Conservation (phyloP, 208 protist species). For the Trichomonas vaginalis region DNA sequence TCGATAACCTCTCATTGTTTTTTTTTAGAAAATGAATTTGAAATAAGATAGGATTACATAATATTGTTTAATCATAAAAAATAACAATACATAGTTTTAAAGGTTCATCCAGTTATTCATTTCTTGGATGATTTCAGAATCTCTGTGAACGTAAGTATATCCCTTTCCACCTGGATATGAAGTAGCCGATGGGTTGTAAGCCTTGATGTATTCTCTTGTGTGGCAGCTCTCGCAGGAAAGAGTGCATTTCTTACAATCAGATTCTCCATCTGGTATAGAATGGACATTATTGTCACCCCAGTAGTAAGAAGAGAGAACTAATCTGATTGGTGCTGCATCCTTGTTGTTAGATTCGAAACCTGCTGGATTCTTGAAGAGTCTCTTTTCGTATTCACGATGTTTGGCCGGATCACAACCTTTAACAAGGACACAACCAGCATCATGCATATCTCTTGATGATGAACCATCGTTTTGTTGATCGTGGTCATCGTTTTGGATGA, state of each 20-base stretch:
- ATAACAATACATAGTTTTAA: too few relatives aligned
- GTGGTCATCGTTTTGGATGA: constrained; percentile 50
- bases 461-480: constrained; percentile 45
- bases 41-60: too few relatives aligned
- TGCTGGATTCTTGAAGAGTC: constrained; percentile 39
- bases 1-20: too few relatives aligned
- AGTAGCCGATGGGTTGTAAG: constrained; percentile 27
- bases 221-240: constrained; percentile 21
- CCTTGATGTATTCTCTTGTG: constrained; percentile 23
- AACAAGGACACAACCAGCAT: constrained; percentile 39
- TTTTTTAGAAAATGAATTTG: too few relatives aligned
- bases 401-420: constrained; percentile 26
- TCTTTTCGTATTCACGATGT: constrained; percentile 42
- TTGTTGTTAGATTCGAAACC: constrained; percentile 47
- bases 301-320: constrained; percentile 42
- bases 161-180: constrained; percentile 29
- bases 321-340: constrained; percentile 38
- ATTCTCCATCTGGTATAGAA: constrained; percentile 43
- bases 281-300: background rate
- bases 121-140: background rate
- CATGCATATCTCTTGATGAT: constrained; percentile 47
- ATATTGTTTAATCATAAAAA: too few relatives aligned
- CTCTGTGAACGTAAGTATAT: background rate
- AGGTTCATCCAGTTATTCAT: background rate
- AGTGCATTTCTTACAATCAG: constrained; percentile 33